Conservation (phyloP, 2,329 filamentous ascomycete genomes). For the Sporothrix brasiliensis region DNA sequence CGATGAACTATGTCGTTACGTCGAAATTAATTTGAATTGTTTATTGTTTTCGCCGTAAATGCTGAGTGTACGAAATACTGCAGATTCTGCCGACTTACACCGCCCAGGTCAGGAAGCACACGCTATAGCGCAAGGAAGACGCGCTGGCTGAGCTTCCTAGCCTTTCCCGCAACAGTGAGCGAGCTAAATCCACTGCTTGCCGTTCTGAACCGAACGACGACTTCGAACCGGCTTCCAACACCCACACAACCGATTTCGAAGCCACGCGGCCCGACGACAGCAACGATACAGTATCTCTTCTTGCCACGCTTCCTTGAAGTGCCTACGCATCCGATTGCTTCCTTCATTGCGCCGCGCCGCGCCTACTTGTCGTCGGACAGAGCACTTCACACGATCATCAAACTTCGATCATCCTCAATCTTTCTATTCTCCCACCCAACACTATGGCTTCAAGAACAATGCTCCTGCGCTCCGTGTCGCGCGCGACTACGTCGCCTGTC, state of each 20-base stretch:
- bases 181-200: background rate
- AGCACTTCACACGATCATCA: background rate
- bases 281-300: too few species aligned
- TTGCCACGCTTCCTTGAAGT: too few species aligned
- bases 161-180: background rate
- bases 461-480: conserved; percentile 45
- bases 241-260: background rate
- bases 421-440: background rate
- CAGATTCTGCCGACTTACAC: conserved; percentile 9
- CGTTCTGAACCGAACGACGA: background rate
- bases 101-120: conserved; percentile 1
- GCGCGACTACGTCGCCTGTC: conserved; percentile 32
- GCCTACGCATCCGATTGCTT: background rate
- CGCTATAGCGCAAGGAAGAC: background rate
- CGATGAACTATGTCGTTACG: too few species aligned
- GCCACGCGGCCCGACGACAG: conserved; percentile 27
- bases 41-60: too few species aligned
- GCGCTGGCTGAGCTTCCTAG: conserved; percentile 1
- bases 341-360: background rate
- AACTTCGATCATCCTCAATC: background rate
- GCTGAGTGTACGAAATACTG: too few species aligned
- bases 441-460: conserved; percentile 53
- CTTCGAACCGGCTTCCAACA: background rate
- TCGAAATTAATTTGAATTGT: too few species aligned
- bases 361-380: background rate